Evolutionary conservation across 257 asterid species (phyloP), one percentile per base, ranked within the genome.

Genomic region (Nicotiana paniculata): DNA sequence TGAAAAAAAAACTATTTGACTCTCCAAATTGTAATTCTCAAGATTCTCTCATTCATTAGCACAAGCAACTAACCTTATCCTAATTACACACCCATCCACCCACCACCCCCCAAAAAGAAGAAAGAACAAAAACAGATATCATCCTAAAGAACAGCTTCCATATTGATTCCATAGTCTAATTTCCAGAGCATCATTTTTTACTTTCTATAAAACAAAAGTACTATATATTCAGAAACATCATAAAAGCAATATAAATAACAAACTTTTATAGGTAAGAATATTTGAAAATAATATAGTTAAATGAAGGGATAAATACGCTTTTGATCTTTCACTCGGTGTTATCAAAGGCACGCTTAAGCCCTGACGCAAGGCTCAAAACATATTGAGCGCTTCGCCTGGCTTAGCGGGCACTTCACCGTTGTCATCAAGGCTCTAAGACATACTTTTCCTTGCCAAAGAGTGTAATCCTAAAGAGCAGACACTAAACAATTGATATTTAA

Each of bases 161-260:
- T 96, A 84, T 91, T 5, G 98, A 93, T 35, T 93, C 95, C 98
- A 94, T 93, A 55, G 94, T 96, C 96, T 92, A 80, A 81, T 69
- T 39, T 39, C 39, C 33, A 4, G 1, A 18, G 57, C 77, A n/a
- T 10, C 16, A 35, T 1, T 1, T 35, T 68, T 18, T 8, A 67
- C 51, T 17, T 16, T 67, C 37, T 9, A 9, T 67, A 67, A 9
- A 39, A 69, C 33, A 37, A 39, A 72, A 72, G 12, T 8, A 70
- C 57, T 37, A 37, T 37, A 43, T 70, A n/a, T 39, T 69, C 12
- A 69, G 77, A 39, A 69, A 55, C 53, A 69, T 69, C n/a, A n/a
- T 32, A 69, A 69, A 69, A 37, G 9, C 2, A 18, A n/a, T 70
- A 70, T 24, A 11, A 21, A 11, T 43, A 39, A 10, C 57, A 69